Conservation (phyloP, 73 alveolate genomes). For the Tetrahymena malaccensis region DNA sequence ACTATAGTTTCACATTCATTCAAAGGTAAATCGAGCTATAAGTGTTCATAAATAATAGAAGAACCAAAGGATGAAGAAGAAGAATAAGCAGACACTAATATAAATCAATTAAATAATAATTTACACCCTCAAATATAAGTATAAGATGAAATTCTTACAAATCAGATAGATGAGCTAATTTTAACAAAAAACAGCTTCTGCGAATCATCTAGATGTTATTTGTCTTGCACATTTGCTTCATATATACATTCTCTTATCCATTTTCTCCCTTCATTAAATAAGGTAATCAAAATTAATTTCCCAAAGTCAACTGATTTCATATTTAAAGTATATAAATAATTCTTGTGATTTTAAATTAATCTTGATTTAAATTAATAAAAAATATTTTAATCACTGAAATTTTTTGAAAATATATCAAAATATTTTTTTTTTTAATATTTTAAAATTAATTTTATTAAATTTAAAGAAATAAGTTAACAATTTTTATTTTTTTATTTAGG, state of each 20-base stretch:
- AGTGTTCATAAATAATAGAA: not conserved
- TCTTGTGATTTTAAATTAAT: no score
- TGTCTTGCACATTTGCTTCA: not conserved
- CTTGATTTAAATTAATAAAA: no score
- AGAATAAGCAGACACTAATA: not conserved
- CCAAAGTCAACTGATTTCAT: not conserved
- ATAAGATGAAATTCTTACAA: not conserved
- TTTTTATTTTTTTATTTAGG: not conserved
- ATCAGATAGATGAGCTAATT: not conserved
- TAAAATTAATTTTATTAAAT: no score
- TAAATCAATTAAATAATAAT: no score
- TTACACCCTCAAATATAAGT: no score
- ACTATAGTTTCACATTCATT: not conserved
- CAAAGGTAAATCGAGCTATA: not conserved
- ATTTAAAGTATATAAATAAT: no score
- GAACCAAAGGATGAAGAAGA: not conserved
- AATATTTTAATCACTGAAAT: no score
- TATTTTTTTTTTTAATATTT: no score
- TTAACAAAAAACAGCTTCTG: not conserved
- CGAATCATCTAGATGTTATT: not conserved
- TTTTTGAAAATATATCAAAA: no score
- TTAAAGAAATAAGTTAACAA: no score
- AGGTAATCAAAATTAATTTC: not conserved
- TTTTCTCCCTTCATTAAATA: not conserved
- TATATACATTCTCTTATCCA: not conserved